Conservation (phyloP, 2,329 filamentous ascomycete genomes). For the Talaromyces sp. region DNA sequence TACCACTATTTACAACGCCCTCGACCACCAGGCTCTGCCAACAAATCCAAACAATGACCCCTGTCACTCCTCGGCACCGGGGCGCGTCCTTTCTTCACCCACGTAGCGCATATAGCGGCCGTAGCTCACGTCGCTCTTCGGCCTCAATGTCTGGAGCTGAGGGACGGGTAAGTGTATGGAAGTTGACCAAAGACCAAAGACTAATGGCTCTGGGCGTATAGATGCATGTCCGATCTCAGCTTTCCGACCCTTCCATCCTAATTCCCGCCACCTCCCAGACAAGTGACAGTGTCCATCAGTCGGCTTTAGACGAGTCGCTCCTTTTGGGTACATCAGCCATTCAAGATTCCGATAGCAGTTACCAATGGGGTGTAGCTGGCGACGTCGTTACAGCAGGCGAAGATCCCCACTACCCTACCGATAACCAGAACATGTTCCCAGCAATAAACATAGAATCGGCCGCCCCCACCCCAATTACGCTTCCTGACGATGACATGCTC, state of each 20-base stretch:
- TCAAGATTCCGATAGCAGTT: neutral
- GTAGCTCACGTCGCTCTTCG: neutral
- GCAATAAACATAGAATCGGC: neutral
- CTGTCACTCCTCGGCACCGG: neutral
- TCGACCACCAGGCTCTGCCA: neutral
- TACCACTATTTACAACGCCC: neutral
- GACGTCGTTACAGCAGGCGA: neutral
- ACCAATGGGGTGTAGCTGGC: neutral
- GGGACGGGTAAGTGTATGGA: neutral
- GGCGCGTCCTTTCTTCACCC: neutral
- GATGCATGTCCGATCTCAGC: neutral
- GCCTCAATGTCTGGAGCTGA: neutral
- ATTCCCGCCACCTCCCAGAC: neutral
- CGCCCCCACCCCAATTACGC: neutral
- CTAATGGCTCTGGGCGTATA: neutral
- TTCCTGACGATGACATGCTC: neutral
- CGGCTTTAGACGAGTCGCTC: neutral
- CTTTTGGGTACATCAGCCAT: neutral
- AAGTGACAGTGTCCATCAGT: neutral
- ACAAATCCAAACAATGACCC: neutral
- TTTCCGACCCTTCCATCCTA: neutral
- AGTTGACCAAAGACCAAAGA: neutral
- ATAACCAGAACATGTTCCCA: neutral
- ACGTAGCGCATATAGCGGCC: neutral
- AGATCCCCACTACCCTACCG: neutral